Evolutionary conservation across 805 yeast species (phyloP).

Genomic region (Kuraishia piskuri): DNA sequence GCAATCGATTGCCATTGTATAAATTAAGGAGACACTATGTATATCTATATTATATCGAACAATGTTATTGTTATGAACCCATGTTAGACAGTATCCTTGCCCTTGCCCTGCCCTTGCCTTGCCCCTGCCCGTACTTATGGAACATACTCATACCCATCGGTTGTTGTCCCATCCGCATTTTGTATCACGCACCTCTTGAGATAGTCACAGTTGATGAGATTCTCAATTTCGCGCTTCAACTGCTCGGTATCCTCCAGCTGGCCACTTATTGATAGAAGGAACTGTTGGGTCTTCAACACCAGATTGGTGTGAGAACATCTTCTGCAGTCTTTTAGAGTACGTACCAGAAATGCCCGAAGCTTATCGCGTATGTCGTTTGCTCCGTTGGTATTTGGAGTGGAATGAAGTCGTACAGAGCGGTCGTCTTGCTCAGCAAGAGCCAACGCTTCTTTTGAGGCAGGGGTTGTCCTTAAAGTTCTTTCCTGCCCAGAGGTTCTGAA

Average conservation of each 20-base stretch:
- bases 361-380: background rate
- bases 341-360: background rate
- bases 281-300: background rate
- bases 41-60: background rate
- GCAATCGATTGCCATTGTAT: background rate
- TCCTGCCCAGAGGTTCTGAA: background rate
- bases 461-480: conserved; percentile 1
- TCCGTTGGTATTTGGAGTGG: background rate
- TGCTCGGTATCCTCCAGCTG: background rate
- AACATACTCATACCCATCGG: background rate
- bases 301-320: background rate
- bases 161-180: background rate
- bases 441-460: background rate
- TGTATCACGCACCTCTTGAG: background rate
- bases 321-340: background rate
- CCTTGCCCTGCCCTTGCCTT: too few species aligned
- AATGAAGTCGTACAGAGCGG: background rate
- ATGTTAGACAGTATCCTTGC: too few species aligned
- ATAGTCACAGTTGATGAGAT: background rate
- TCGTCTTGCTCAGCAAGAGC: background rate
- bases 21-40: background rate
- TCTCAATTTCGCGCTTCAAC: background rate
- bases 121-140: background rate
- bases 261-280: background rate
- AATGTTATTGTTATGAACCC: background rate